Base-by-base conservation (phyloP, 768 basidiomycete genomes). In the Daedaleopsis sinensis region DNA sequence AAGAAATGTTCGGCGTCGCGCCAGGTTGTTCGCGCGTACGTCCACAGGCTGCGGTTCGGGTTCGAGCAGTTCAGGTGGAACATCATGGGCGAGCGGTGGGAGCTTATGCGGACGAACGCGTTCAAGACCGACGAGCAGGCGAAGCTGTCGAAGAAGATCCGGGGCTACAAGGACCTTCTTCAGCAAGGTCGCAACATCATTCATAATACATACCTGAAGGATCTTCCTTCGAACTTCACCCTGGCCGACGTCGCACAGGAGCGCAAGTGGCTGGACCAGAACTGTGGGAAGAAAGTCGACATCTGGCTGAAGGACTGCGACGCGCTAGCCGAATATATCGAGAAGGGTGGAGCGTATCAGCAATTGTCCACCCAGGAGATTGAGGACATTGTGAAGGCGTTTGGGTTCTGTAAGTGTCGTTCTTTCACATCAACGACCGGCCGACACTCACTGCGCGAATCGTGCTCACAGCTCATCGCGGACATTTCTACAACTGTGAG, bases 401-500 rank as follows among this genome's bases (percentile, higher is more conserved):
- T 72, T 47, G 63, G 62, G 1, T 71, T 72, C 42, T 57, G 71
- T 72, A 37, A 59, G 71, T 6, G 23, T n/a, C 1, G 11, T 3
- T 11, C 27, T 13, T 39, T 24, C 10, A 46, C 6, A 18, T 24
- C 32, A 12, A 21, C 21, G 5, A 21, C 37, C 4, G 13, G 35
- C 21, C 39, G 11, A 38, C 47, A 23, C 3, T 37, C 24, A n/a
- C 4, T 47, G 11, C 3, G 27, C 9, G 54, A 18, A 48, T 35
- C 15, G 11, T 48, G 5, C 19, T 24, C 15, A 7, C 35, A 73
- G 71, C 67, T 1, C 69, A 71, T 38, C 55, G 67, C 6, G 74
- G 74, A 42, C 73, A 75, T 48, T 73, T 70, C 59, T 74, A 72
- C 64, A 74, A 70, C 24, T 76, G 75, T 55, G 65, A 67, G 57